Evolutionary conservation across 768 basidiomycete genomes (phyloP).

Genomic region (Leccinum pellstonianum): DNA sequence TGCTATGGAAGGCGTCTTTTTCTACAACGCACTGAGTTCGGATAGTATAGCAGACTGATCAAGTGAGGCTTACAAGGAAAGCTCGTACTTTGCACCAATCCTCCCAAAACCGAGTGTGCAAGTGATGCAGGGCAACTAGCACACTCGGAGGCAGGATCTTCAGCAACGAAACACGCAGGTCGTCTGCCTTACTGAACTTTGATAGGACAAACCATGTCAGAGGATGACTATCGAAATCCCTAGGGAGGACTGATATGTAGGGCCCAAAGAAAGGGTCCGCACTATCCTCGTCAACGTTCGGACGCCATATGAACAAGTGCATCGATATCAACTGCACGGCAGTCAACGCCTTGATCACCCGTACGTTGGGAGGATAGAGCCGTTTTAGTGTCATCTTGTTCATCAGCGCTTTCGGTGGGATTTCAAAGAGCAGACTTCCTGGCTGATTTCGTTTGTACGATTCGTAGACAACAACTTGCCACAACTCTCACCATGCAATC

Average conservation of each 20-base stretch:
- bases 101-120: constrained; percentile 48
- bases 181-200: constrained; percentile 13
- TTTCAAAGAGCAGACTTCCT: constrained; percentile 57
- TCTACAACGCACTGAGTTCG: constrained; percentile 3
- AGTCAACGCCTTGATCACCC: constrained; percentile 36
- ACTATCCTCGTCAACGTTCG: constrained; percentile 41
- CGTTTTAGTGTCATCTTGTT: constrained; percentile 67
- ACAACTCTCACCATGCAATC: constrained; percentile 40
- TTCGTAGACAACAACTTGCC: background rate
- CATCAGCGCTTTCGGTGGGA: constrained; percentile 70
- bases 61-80: constrained; percentile 49
- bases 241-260: constrained; percentile 78
- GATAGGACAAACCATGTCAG: constrained; percentile 63
- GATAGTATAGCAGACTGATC: background rate
- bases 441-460: constrained; percentile 37
- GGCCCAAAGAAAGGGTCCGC: constrained; percentile 62
- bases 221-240: constrained; percentile 74
- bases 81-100: constrained; percentile 57
- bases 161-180: constrained; percentile 35
- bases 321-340: constrained; percentile 78
- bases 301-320: constrained; percentile 72
- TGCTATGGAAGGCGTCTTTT: constrained; percentile 5
- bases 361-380: constrained; percentile 47
- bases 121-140: constrained; percentile 37
- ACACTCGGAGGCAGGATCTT: constrained; percentile 50